Conservation (phyloP, 768 basidiomycete genomes). For the Trametes cinnabarina region DNA sequence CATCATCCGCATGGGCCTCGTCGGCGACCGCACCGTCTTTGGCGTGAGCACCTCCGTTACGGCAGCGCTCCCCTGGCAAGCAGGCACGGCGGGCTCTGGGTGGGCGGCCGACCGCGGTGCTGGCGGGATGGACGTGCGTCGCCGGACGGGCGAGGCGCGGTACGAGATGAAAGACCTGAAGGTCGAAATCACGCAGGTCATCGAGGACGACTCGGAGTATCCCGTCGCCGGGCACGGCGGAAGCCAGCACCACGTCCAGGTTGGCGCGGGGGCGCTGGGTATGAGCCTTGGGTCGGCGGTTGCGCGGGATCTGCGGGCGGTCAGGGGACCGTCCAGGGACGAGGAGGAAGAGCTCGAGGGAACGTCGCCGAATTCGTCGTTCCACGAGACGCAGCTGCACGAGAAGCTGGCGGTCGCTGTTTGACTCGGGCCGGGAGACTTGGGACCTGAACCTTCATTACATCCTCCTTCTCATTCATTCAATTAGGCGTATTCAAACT, state of each 20-base stretch:
- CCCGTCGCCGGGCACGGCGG: background rate
- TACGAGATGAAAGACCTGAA: conserved; percentile 21
- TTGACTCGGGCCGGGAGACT: background rate
- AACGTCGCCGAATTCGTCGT: background rate
- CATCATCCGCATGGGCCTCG: conserved; percentile 37
- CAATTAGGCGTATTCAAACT: too few relatives aligned
- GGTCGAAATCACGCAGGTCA: conserved; percentile 24
- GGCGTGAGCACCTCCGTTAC: background rate
- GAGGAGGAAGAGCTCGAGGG: background rate
- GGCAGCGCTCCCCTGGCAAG: background rate
- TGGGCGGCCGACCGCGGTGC: background rate
- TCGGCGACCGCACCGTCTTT: conserved; percentile 3
- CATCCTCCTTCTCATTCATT: too few relatives aligned
- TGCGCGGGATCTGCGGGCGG: background rate
- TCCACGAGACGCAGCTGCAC: background rate
- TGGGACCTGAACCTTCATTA: background rate
- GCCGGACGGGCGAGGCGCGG: conserved; percentile 10
- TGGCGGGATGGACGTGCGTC: background rate
- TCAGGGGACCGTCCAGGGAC: background rate
- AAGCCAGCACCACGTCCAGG: too few relatives aligned
- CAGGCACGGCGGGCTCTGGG: background rate
- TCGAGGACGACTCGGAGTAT: conserved; percentile 20
- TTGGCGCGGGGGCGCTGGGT: background rate
- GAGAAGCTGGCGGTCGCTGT: background rate
- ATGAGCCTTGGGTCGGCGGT: background rate